These are phyloP conservation scores for Moricandia moricandioides DNA, from an alignment of 345 rosid species.

Conservation along the genomic window DNA sequence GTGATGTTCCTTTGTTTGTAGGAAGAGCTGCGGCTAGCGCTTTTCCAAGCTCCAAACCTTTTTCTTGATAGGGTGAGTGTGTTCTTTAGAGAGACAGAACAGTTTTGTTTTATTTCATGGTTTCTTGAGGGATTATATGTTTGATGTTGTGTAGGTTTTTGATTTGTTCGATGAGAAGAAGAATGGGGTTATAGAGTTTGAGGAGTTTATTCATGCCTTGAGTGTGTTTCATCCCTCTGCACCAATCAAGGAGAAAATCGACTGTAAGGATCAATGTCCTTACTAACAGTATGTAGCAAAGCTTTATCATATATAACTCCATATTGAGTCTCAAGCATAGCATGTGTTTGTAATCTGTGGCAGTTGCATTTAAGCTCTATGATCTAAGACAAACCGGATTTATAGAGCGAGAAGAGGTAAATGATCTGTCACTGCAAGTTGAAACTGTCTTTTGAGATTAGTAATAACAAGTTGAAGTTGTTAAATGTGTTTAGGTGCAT, in stretches of 20 bases:
- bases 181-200: slow-evolving; percentile 88
- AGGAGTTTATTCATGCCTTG: slow-evolving; percentile 72
- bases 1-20: slow-evolving; percentile 20
- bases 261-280: slow-evolving; percentile 55
- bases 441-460: background rate
- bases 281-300: background rate
- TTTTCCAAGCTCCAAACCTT: slow-evolving; percentile 65
- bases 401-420: slow-evolving; percentile 82
- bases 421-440: slow-evolving; percentile 11
- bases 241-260: slow-evolving; percentile 68
- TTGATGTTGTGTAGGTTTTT: slow-evolving; percentile 50
- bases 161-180: slow-evolving; percentile 80
- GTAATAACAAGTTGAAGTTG: background rate
- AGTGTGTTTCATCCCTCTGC: slow-evolving; percentile 78
- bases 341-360: slow-evolving; percentile 25
- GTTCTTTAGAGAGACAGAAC: background rate
- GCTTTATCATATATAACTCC: background rate
- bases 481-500: slow-evolving; percentile 56
- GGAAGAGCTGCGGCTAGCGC: slow-evolving; percentile 88
- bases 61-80: slow-evolving; percentile 78
- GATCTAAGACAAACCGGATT: slow-evolving; percentile 84
- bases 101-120: background rate
- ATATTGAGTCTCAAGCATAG: background rate
- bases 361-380: slow-evolving; percentile 86
- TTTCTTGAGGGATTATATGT: background rate